Evolutionary conservation across 2,329 filamentous ascomycete species (phyloP), one percentile per base, ranked within the genome.

Genomic region (Penicillium sp.): DNA sequence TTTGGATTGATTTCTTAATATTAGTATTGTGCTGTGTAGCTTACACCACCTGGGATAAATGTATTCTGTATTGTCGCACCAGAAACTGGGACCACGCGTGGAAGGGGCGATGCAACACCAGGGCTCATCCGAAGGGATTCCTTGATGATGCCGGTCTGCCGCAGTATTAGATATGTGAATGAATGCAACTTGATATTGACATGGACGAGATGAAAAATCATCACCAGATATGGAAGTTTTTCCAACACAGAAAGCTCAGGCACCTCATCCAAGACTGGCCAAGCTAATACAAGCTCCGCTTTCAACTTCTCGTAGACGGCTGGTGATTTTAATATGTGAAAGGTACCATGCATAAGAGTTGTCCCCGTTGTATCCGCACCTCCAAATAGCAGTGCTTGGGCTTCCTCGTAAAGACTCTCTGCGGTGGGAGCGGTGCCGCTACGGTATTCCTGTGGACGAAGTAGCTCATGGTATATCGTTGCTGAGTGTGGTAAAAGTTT

Each of bases 281-380:
- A 61, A 24, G 64, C 63, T 18, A 38, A 33, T 24, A 55, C 24
- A 33, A 68, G 60, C 48, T 68, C 64, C 6, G 47, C 47, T n/a
- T 60, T 62, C 40, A 67, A 61, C 23, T 48, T 55, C n/a, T 48
- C 38, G 55, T 63, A 58, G 6, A 65, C 59, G 2, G 24, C 20
- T 18, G 66, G 63, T 24, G 62, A 64, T 40, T 58, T 61, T 9
- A 66, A 47, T 12, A 69, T 62, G 49, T 71, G 62, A 53, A 66
- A 72, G 72, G 16, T 77, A 55, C 3, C 66, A 63, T 51, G 71
- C 56, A 58, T 58, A 7, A 77, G 60, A 1, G 75, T 69, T 42
- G 73, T 74, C 0, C 70, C 77, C 5, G 72, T 70, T 0, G 77
- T 79, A 56, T 80, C 76, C 12, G 69, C 69, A 14, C 77, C 79